Base-by-base conservation (phyloP, 2,329 filamentous ascomycete genomes). In the Neonectria faginata region DNA sequence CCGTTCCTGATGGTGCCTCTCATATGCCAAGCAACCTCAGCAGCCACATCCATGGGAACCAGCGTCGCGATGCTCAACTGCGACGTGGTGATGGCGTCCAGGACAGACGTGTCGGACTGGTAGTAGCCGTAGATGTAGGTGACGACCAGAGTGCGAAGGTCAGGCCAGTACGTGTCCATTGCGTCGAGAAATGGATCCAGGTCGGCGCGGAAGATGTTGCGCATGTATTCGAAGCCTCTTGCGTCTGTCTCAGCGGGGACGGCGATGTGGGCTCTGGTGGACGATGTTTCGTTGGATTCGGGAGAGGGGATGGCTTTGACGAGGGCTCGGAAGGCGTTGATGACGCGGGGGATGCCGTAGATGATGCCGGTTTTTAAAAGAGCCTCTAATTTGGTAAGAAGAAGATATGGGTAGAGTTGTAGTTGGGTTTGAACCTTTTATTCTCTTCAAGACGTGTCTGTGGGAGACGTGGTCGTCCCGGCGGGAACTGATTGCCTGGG, bases 21-120 rank as follows among this genome's bases (percentile, higher is more conserved):
- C 70, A 74, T 73, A 31, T 74, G 70, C 72, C 72, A 73, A 4
- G 67, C 72, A 2, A 74, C 72, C 59, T 74, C 72, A 16, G 69
- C 69, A 3, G 70, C 59, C 16, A 74, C 72, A 45, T 74, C 72
- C 69, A 73, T 72, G 1, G 72, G 70, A 16, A 74, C 68, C 48
- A 74, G 52, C 1, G 69, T 72, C 8, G 72, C 70, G 10, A 74
- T 69, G 52, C 73, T 74, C 16, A 74, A 60, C 53, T 69, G 67
- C 27, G 70, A 73, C 1, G 72, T 74, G 1, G 55, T 66, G 12
- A 74, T 36, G 6, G 69, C 57, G 31, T 70, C 70, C 3, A 74
- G 29, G n/a, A 74, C 55, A 8, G 67, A 70, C 3, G 65, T 68
- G 41, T 74, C 72, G 18, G 70, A 69, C 61, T 74, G 72, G 44